phyloP scores from a whole-genome alignment of 2,329 filamentous ascomycete genomes.

The Diplodia scrobiculata region DNA sequence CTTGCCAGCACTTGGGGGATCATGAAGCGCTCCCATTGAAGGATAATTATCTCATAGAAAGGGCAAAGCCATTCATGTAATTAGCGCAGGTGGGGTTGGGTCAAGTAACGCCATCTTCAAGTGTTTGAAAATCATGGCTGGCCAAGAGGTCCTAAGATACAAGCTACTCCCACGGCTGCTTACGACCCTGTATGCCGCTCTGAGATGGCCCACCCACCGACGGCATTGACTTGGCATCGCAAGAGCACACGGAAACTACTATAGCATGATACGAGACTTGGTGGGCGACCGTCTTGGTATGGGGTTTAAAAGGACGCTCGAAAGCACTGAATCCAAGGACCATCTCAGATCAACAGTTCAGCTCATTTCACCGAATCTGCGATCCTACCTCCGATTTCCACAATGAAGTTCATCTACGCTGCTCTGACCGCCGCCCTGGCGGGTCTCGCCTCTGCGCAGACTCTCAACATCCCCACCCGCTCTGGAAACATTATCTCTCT shows the following conservation, averaged over 20 bases:
- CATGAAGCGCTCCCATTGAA: neutral
- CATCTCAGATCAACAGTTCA: slow-evolving; percentile 29
- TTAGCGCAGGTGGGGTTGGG: neutral
- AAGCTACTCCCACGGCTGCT: neutral
- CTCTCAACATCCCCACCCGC: slow-evolving; percentile 41
- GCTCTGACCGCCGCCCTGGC: slow-evolving; percentile 35
- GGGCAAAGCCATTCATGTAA: neutral
- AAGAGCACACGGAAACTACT: neutral
- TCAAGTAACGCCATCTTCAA: slow-evolving; percentile 14
- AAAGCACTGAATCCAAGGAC: neutral
- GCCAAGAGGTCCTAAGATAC: slow-evolving; percentile 9
- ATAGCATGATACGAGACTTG: neutral
- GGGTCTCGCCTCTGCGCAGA: slow-evolving; percentile 38
- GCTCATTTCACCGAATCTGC: neutral
- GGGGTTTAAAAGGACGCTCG: neutral
- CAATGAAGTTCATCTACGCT: slow-evolving; percentile 35
- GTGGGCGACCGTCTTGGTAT: neutral
- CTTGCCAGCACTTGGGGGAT: neutral
- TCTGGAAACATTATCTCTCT: slow-evolving; percentile 38
- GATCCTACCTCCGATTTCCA: slow-evolving; percentile 24
- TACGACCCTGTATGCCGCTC: neutral
- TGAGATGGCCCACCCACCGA: neutral
- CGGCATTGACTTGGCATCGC: neutral
- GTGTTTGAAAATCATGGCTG: neutral
- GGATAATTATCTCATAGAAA: neutral